phyloP scores from a whole-genome alignment of 2,329 filamentous ascomycete genomes.

The Cercospora sojina region DNA sequence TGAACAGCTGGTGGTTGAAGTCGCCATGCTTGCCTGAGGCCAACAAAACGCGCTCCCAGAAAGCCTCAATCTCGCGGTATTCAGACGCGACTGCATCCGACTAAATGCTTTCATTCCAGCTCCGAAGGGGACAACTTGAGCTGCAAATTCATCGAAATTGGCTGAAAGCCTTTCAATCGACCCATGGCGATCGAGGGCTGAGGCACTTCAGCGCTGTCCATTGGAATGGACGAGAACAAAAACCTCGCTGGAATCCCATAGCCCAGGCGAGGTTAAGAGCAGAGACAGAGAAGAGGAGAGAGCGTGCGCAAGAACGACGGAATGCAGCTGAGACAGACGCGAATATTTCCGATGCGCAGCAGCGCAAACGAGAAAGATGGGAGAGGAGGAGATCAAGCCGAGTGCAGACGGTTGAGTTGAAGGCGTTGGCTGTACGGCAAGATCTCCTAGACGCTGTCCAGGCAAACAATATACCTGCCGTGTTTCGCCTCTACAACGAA shows the following conservation, averaged over 20 bases:
- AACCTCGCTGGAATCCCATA: conserved; percentile 1
- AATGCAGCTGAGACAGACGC: background rate
- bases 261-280: background rate
- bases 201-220: background rate
- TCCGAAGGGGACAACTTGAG: conserved; percentile 26
- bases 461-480: conserved; percentile 19
- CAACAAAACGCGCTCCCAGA: background rate
- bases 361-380: conserved; percentile 21
- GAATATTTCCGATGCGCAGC: conserved; percentile 14
- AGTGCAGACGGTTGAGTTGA: conserved; percentile 10
- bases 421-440: conserved; percentile 12
- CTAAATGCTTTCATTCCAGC: conserved; percentile 22
- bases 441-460: conserved; percentile 27
- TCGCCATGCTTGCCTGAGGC: background rate
- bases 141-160: conserved; percentile 30
- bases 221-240: background rate
- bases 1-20: conserved; percentile 18
- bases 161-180: conserved; percentile 25
- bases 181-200: background rate
- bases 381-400: conserved; percentile 1
- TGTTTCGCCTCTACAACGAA: conserved; percentile 26
- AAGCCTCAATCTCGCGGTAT: conserved; percentile 3
- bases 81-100: background rate
- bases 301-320: background rate
- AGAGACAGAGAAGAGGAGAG: background rate